Percentiles rank a stretch among this genome's conserved stretches.
Evolutionary conservation across 805 yeast species (phyloP).

Genomic region (Hanseniaspora occidentalis): DNA sequence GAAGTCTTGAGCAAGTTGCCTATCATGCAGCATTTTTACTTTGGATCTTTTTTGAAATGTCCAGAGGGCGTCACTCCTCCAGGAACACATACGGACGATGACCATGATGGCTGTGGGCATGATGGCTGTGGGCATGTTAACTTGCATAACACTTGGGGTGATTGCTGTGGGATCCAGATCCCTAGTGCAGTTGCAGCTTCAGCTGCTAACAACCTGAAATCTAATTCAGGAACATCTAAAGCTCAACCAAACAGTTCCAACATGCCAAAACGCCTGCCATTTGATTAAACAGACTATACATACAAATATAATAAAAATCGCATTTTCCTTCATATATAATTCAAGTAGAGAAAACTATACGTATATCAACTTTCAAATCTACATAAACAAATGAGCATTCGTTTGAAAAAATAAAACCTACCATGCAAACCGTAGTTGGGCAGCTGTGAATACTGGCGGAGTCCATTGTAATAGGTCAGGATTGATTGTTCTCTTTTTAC

Average conservation of each 20-base stretch:
- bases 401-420: constrained; percentile 21
- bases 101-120: constrained; percentile 27
- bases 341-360: too few relatives aligned
- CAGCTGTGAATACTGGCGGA: constrained; percentile 90
- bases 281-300: constrained; percentile 33
- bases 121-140: constrained; percentile 21
- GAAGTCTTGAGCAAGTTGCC: constrained; percentile 88
- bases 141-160: constrained; percentile 69
- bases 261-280: constrained; percentile 40
- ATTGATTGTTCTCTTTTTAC: constrained; percentile 65
- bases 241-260: constrained; percentile 11
- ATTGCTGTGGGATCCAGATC: constrained; percentile 92
- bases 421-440: constrained; percentile 94
- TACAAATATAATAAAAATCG: not conserved
- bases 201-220: constrained; percentile 29
- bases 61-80: constrained; percentile 54
- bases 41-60: constrained; percentile 56
- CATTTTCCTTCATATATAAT: not conserved
- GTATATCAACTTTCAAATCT: not conserved
- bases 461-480: constrained; percentile 72
- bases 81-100: constrained; percentile 20
- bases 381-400: not conserved
- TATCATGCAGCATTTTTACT: constrained; percentile 86
- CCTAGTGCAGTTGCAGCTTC: constrained; percentile 94
- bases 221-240: not conserved